Evolutionary conservation across 2,329 filamentous ascomycete genomes (phyloP), one percentile per base, ranked within the genome.

Genomic region (Hypoxylon sp.): DNA sequence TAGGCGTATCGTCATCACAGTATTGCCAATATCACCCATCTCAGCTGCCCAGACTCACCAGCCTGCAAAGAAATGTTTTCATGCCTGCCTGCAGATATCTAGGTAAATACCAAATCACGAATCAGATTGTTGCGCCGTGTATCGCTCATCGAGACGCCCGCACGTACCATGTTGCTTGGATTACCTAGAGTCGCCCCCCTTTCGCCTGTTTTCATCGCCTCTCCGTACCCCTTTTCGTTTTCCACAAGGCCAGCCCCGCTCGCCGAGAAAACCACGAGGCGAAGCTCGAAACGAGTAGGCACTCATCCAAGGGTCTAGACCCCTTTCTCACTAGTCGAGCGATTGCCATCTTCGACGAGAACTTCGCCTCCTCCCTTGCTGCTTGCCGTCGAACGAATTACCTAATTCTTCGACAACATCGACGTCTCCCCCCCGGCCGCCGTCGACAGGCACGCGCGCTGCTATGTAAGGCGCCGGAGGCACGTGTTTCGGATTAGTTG

Each of bases 401-500:
- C 54, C 40, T 57, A 57, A 57, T 37, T 40, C 51, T 30, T 27
- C 2, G 6, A 5, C n/a, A 14, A 56, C 20, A 8, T 4, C 35
- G n/a, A 13, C 14, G 6, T 22, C 11, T 27, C 35, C 13, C 6
- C 11, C 40, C 8, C 31, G 3, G 27, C 37, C 6, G 20, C 35
- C 27, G 30, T 37, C 35, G 5, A 27, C 11, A 17, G 14, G 11
- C 51, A 13, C 22, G 10, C 35, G 30, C 50, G 3, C 13, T 17
- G 33, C 17, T 17, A 33, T 8, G 14, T 17, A 20, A 53, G 17
- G 42, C 33, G 55, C 31, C 11, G 33, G 33, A 11, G 33, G 33
- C 10, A 5, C 2, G 30, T 61, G 56, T 66, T 66, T 66, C 44
- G 57, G 6, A 61, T 66, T 61, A 44, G 37, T 46, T 66, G 10